Evolutionary conservation across 345 rosid species (phyloP), one percentile per base, ranked within the genome.

Genomic region (Sisymbrium altissimum): DNA sequence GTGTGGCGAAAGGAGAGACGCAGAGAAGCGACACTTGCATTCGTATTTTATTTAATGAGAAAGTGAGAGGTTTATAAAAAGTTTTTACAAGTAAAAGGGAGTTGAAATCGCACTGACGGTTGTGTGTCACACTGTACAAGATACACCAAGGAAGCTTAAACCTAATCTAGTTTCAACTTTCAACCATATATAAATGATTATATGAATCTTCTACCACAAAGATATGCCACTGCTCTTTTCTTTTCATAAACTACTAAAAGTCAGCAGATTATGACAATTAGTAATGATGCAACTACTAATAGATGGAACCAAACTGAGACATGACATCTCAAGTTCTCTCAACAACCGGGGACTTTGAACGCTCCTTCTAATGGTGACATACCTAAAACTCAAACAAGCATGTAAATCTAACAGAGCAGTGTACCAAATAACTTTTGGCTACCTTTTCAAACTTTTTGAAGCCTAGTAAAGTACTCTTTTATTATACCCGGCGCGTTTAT

Each of bases 1-100:
- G n/a, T n/a, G n/a, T n/a, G n/a, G n/a, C n/a, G n/a, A n/a, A n/a
- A n/a, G n/a, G n/a, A 50, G 79, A 40, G 68, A 38, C 44, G 19
- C 29, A 15, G 36, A 8, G 72, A 17, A 14, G 43, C 14, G 45
- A 25, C 29, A 33, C 38, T 50, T 66, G 72, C 76, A 72, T 52
- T 41, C 70, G 61, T 61, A 46, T 35, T n/a, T n/a, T n/a, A n/a
- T n/a, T n/a, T 35, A 35, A 35, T 35, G 7, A 35, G 2, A 23
- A 23, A 23, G 25, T 5, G 36, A 32, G 36, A 32, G 36, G 36
- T 33, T 33, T 33, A 4, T 6, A 6, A 7, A 0, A 33, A 7
- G 36, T 33, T 33, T 29, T 32, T 35, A 7, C 38, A 35, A 30
- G 1, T 33, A 33, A 6, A n/a, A n/a, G 36, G 9, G 6, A 6